A percentile compares a stretch with the other conserved stretches of the same genome.
phyloP scores from a whole-genome alignment of 1,284 basidiomycete species.

The Sanguinoderma infundibulare region DNA sequence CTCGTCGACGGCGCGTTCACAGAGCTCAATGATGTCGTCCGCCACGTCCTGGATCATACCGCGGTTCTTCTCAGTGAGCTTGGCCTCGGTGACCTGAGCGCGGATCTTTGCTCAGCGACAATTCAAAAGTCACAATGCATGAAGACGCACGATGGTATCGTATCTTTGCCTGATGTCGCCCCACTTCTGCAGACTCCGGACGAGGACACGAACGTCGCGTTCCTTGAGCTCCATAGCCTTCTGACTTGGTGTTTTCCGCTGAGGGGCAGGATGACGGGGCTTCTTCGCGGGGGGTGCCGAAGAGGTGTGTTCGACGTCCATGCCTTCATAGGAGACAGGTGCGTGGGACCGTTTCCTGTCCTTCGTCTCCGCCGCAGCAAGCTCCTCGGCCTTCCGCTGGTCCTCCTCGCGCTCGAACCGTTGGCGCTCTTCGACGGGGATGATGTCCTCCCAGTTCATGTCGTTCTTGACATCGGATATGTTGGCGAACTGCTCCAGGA shows the following conservation, averaged over 20 bases:
- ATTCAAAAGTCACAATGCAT: slow-evolving; percentile 2
- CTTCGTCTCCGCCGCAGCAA: slow-evolving; percentile 65
- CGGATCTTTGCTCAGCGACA: slow-evolving; percentile 13
- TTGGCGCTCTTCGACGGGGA: slow-evolving; percentile 91
- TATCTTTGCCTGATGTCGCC: slow-evolving; percentile 96
- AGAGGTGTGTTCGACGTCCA: slow-evolving; percentile 81
- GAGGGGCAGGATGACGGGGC: slow-evolving; percentile 68
- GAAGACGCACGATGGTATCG: slow-evolving; percentile 82
- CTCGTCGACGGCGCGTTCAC: slow-evolving; percentile 83
- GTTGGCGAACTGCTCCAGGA: slow-evolving; percentile 94
- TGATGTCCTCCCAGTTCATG: slow-evolving; percentile 99
- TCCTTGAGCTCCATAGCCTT: slow-evolving; percentile 97
- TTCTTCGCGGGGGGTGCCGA: slow-evolving; percentile 71
- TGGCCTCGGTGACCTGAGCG: slow-evolving; percentile 84
- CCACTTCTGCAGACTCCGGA: slow-evolving; percentile 96
- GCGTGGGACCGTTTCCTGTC: slow-evolving; percentile 87
- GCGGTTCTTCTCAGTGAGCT: slow-evolving; percentile 93
- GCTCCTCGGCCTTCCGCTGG: slow-evolving; percentile 70
- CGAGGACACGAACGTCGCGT: slow-evolving; percentile 94
- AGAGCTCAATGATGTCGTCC: slow-evolving; percentile 92
- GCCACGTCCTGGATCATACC: slow-evolving; percentile 90
- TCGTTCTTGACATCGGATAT: slow-evolving; percentile 99
- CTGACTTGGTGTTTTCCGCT: slow-evolving; percentile 85
- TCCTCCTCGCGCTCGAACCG: slow-evolving; percentile 87
- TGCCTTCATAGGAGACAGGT: slow-evolving; percentile 88